phyloP scores from a whole-genome alignment of 495 filamentous ascomycete genomes.

The Aspergillus taichungensis region DNA sequence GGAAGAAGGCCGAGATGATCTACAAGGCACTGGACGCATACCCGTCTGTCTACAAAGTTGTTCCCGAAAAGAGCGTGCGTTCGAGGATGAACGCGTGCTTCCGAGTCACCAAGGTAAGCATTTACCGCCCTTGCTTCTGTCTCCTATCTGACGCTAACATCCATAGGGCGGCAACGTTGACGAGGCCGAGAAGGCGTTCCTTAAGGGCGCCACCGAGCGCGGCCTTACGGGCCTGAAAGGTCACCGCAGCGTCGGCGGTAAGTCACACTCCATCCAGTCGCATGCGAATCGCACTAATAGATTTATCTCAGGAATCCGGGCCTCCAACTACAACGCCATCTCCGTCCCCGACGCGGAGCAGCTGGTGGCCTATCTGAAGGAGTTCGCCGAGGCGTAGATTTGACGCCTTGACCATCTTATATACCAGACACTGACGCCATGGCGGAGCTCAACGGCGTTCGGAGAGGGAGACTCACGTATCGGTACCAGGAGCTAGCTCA shows the following conservation, averaged over 20 bases:
- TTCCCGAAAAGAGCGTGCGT: conserved; percentile 62
- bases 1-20: conserved; percentile 62
- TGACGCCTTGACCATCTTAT: neutral
- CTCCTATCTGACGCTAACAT: neutral
- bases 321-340: conserved; percentile 52
- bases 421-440: no score
- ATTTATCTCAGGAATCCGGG: conserved; percentile 16
- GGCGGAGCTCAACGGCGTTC: no score
- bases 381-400: conserved; percentile 31
- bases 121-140: neutral
- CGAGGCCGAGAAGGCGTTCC: conserved; percentile 67
- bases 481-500: no score
- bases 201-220: conserved; percentile 56
- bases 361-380: conserved; percentile 47
- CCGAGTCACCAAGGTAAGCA: conserved; percentile 47
- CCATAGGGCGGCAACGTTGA: conserved; percentile 39
- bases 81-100: conserved; percentile 93
- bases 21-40: conserved; percentile 69
- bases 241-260: conserved; percentile 71
- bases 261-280: conserved; percentile 38
- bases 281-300: conserved; percentile 32
- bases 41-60: conserved; percentile 58
- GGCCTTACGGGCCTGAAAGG: conserved; percentile 69
- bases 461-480: no score
- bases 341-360: conserved; percentile 48